Percentiles rank a stretch among this genome's conserved stretches.
These are phyloP conservation scores for Aspergillus taichungensis DNA, from an alignment of 495 filamentous ascomycete genomes.

Conservation along the genomic window DNA sequence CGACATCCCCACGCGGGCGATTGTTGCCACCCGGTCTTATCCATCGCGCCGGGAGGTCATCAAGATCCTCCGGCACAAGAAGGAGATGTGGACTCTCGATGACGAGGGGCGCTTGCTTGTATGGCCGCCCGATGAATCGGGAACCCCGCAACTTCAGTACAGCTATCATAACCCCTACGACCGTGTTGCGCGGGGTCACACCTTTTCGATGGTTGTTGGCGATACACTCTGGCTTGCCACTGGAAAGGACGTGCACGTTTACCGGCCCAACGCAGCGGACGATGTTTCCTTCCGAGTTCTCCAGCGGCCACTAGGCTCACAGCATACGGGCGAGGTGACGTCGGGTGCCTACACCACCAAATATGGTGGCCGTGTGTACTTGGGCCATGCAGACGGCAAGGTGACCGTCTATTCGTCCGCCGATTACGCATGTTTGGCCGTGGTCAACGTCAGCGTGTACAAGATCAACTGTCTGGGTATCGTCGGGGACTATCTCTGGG, in stretches of 20 bases:
- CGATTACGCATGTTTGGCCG: slow-evolving; percentile 63
- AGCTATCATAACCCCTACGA: slow-evolving; percentile 51
- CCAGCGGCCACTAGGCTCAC: slow-evolving; percentile 55
- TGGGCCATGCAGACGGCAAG: slow-evolving; percentile 91
- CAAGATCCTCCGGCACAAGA: slow-evolving; percentile 76
- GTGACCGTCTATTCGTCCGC: slow-evolving; percentile 78
- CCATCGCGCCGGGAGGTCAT: slow-evolving; percentile 78
- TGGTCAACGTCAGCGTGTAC: slow-evolving; percentile 82
- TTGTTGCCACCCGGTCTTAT: slow-evolving; percentile 57
- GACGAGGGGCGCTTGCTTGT: slow-evolving; percentile 81
- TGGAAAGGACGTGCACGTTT: slow-evolving; percentile 82
- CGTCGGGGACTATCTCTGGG: slow-evolving; percentile 82
- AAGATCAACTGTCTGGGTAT: slow-evolving; percentile 87
- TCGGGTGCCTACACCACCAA: slow-evolving; percentile 67
- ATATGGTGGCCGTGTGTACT: slow-evolving; percentile 73
- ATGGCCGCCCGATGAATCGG: slow-evolving; percentile 73
- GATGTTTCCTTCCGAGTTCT: slow-evolving; percentile 63
- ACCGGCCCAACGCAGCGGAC: slow-evolving; percentile 60
- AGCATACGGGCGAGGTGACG: slow-evolving; percentile 75
- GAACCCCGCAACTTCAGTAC: slow-evolving; percentile 61
- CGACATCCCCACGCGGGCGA: slow-evolving; percentile 60
- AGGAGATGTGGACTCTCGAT: slow-evolving; percentile 91
- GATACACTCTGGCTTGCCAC: slow-evolving; percentile 80
- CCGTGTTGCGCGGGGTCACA: slow-evolving; percentile 74
- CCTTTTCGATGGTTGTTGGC: slow-evolving; percentile 74